Base-by-base conservation (phyloP, 495 filamentous ascomycete genomes). In the Saxispiralis lemnorum region DNA sequence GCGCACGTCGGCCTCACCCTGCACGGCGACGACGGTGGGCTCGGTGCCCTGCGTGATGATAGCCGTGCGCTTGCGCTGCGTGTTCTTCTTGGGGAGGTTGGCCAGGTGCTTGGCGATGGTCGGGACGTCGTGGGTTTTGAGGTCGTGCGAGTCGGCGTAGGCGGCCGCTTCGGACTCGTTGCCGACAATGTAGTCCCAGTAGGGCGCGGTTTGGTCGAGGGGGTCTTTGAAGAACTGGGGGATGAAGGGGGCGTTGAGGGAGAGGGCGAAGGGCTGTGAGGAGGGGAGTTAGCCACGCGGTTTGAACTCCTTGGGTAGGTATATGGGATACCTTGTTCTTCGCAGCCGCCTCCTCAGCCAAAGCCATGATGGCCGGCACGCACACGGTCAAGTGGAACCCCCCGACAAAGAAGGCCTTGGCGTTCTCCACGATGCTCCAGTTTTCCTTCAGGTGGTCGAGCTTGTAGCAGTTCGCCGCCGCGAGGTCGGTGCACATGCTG, bases 161-260 rank as follows among this genome's bases (percentile, higher is more conserved):
- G 82, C 66, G 50, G 73, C 70, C 28, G 86, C 89, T 66, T 99
- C 89, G 21, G 79, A 81, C 76, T 96, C 92, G 64, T 99, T 99
- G 48, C 87, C 89, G 63, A 96, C 80, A 30, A 94, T 69, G 68
- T 87, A 93, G 68, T 99, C 89, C 68, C 82, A 88, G 74, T 93
- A 96, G 16, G 78, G 80, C 9, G 81, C 69, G 2, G 79, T 78
- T 49, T 74, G 72, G 63, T 89, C 85, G 32, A 99, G 71, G 45
- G 76, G 83, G 15, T 94, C 86, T 71, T 94, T 96, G 76, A 95
- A 99, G 73, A 93, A 93, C 62, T 88, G 79, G 31, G 81, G 66
- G 51, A 99, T 92, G 74, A 96, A 99, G 21, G 92, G 89, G 16
- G 89, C 89, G 32, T 80, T 85, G 32, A 97, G 71, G 45, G 81